These are phyloP conservation scores for Torulaspora franciscae DNA, from an alignment of 805 yeast genomes.

Conservation along the genomic window DNA sequence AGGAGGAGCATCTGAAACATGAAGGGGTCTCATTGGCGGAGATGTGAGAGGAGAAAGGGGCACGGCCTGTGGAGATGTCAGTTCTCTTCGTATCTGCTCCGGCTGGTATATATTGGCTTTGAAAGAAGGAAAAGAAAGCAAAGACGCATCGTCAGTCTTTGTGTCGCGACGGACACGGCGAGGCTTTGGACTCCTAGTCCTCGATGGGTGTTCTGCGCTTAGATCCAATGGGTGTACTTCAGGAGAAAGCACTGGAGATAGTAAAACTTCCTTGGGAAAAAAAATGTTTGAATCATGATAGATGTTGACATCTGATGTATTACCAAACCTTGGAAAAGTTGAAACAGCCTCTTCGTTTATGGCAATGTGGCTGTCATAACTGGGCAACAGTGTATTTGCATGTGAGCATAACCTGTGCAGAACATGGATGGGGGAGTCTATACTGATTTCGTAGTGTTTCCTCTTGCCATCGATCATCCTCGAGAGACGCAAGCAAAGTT, in stretches of 20 bases:
- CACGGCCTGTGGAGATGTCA: constrained; percentile 60
- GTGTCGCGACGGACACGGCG: constrained; percentile 12
- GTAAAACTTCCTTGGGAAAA: constrained; percentile 38
- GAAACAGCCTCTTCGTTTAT: constrained; percentile 13
- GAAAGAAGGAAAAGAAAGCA: constrained; percentile 32
- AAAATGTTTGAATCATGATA: constrained; percentile 39
- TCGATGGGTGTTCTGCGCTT: constrained; percentile 12
- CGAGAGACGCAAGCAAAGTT: constrained; percentile 77
- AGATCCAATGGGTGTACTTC: constrained; percentile 46
- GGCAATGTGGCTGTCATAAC: constrained; percentile 44
- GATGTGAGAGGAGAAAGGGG: constrained; percentile 52
- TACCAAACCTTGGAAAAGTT: constrained; percentile 18
- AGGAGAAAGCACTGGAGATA: constrained; percentile 52
- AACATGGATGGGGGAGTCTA: constrained; percentile 90
- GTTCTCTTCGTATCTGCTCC: constrained; percentile 39
- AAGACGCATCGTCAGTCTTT: constrained; percentile 12
- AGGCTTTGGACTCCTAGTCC: constrained; percentile 15
- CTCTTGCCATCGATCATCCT: constrained; percentile 61
- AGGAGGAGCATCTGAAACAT: constrained; percentile 19
- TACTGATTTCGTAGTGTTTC: constrained; percentile 89
- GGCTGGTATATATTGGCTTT: constrained; percentile 55
- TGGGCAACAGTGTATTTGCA: constrained; percentile 72
- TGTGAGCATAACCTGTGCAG: constrained; percentile 74
- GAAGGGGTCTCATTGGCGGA: constrained; percentile 35
- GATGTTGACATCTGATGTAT: constrained; percentile 16